Base-by-base conservation (phyloP, 768 basidiomycete species). In the Collybiopsis luxurians region DNA sequence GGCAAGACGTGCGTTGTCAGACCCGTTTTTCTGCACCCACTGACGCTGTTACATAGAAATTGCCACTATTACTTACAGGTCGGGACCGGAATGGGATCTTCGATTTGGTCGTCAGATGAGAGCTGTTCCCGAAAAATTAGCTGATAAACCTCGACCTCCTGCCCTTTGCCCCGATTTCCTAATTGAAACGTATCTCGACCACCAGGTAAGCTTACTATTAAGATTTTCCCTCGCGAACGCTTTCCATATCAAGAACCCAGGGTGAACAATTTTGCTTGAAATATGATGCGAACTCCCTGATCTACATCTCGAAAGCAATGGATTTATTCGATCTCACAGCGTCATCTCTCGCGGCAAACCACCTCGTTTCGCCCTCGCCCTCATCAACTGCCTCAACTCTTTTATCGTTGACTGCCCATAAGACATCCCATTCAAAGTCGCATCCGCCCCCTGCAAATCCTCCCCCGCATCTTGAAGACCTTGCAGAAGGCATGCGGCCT, bases 281-380 rank as follows among this genome's bases (percentile, higher is more conserved):
- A 69, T 99, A 98, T 70, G 97, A 99, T 69, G 96, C 97, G 57
- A 99, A 98, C 75, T 98, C 95, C 1, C 87, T 98, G 71, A 94
- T 98, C 62, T 99, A 98, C 77, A 85, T 99, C 59, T 96, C 93
- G 4, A 99, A 98, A 73, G 97, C 97, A 30, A 99, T 99, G 97
- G 97, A 98, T 70, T 80, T 98, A 0, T 99, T 99, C 72, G 96
- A 98, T 73, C 87, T 99, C 84, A 94, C 93, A 3, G 77, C 0
- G 23, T 81, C 90, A 15, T 81, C 93, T 15, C 80, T 99, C 17
- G 69, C 80, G 47, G 82, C 82, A 7, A 51, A 51, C 21, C 50
- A 40, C 24, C 50, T 51, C 13, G 7, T n/a, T 3, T 15, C 40
- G 4, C 24, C 81, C 98, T 28, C 79, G 82, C 30, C 76, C 98